Conservation (phyloP, 176 grass and related monocot genomes). For the Urochloa ruziziensis region DNA sequence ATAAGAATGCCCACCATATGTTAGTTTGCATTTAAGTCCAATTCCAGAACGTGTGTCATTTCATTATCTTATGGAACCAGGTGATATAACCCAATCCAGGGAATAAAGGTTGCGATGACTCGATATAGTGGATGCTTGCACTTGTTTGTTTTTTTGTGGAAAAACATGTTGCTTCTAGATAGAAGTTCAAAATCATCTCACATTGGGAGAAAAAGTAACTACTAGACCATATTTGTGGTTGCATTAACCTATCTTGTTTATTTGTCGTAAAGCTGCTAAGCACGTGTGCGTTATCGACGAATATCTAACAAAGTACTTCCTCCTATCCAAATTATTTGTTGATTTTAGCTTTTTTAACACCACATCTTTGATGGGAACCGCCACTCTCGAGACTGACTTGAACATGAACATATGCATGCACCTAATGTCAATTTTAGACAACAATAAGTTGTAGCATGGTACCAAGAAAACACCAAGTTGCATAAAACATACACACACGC, state of each 20-base stretch:
- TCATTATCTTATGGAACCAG: conserved; percentile 4
- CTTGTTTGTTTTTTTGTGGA: conserved; percentile 7
- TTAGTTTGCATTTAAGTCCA: conserved; percentile 13
- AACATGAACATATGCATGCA: background rate
- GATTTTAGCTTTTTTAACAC: background rate
- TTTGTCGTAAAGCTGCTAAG: background rate
- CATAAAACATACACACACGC: background rate
- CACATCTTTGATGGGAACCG: background rate
- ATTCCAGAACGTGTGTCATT: conserved; percentile 24
- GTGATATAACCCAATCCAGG: conserved; percentile 7
- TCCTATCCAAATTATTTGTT: background rate
- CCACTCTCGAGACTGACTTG: background rate
- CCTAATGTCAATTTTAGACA: background rate
- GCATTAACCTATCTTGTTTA: conserved; percentile 9
- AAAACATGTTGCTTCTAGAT: conserved; percentile 21
- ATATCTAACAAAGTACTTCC: background rate
- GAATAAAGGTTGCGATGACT: background rate
- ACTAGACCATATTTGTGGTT: background rate
- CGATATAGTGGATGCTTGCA: conserved; percentile 23
- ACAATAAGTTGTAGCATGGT: background rate
- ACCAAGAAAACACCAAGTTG: background rate
- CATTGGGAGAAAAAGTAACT: background rate
- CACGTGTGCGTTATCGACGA: background rate
- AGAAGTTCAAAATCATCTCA: conserved; percentile 11
- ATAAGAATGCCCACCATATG: background rate